These are phyloP conservation scores for Arabidopsis lyrata DNA, from an alignment of 441 rosid species.

Conservation along the genomic window DNA sequence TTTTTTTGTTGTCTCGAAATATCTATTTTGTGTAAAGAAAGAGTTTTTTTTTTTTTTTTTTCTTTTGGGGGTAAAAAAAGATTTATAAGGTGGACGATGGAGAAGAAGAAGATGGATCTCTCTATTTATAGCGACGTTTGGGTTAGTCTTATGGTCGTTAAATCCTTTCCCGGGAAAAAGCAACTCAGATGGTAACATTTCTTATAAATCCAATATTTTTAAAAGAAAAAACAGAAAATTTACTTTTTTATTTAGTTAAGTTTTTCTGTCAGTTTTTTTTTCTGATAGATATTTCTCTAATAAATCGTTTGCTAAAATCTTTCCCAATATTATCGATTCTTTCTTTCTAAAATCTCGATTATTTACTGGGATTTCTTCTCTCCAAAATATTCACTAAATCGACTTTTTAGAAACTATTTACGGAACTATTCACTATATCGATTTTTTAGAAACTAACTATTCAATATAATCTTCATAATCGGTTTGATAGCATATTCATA, in stretches of 20 bases:
- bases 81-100: slow-evolving; percentile 15
- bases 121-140: slow-evolving; percentile 44
- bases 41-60: neutral
- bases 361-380: too few relatives aligned
- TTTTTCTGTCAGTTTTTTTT: neutral
- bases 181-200: slow-evolving; percentile 4
- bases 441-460: too few relatives aligned
- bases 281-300: too few relatives aligned
- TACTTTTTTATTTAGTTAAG: slow-evolving; percentile 15
- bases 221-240: neutral
- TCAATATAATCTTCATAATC: too few relatives aligned
- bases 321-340: too few relatives aligned
- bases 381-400: too few relatives aligned
- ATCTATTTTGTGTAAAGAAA: neutral
- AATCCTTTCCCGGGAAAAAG: slow-evolving; percentile 47
- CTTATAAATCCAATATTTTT: too few relatives aligned
- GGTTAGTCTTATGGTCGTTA: slow-evolving; percentile 36
- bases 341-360: too few relatives aligned
- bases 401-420: too few relatives aligned
- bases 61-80: slow-evolving; percentile 19
- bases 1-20: slow-evolving; percentile 27
- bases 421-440: too few relatives aligned
- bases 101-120: slow-evolving; percentile 35
- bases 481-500: too few relatives aligned
- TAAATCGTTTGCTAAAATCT: too few relatives aligned